Conservation (phyloP, 2,329 filamentous ascomycete genomes). For the Paramyrothecium roridum region DNA sequence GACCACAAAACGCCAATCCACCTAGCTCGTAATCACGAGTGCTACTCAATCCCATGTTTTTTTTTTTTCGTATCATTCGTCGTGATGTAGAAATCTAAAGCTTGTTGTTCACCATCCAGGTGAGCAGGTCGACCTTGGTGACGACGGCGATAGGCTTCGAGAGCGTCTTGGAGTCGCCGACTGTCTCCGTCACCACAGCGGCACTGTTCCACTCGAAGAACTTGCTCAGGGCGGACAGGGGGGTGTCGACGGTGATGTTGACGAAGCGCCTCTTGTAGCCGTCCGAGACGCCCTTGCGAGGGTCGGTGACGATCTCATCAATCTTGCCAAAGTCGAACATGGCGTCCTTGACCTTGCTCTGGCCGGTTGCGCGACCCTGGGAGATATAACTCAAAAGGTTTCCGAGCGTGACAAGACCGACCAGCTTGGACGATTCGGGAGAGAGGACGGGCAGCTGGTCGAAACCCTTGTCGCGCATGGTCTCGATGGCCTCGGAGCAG, state of each 20-base stretch:
- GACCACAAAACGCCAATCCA: not conserved
- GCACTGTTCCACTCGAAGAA: constrained; percentile 99
- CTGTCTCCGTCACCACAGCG: constrained; percentile 83
- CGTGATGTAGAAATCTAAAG: constrained; percentile 16
- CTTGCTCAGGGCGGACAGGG: constrained; percentile 75
- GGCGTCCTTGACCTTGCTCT: constrained; percentile 75
- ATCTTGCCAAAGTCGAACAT: constrained; percentile 96
- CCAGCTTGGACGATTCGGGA: constrained; percentile 66
- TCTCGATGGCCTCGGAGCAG: constrained; percentile 89
- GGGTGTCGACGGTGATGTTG: constrained; percentile 90
- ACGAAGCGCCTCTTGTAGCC: constrained; percentile 70
- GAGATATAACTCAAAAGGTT: constrained; percentile 92
- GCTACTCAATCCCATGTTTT: constrained; percentile 22
- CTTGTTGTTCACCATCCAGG: constrained; percentile 77
- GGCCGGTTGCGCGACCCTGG: constrained; percentile 71
- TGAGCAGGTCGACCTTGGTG: constrained; percentile 93
- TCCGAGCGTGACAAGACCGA: constrained; percentile 90
- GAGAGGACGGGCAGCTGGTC: constrained; percentile 92
- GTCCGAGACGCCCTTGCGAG: constrained; percentile 56
- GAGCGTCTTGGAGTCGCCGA: constrained; percentile 49
- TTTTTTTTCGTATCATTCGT: constrained; percentile 6
- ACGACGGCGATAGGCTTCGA: constrained; percentile 84
- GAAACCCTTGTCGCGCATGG: constrained; percentile 97
- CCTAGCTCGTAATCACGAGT: constrained; percentile 6
- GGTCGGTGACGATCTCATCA: constrained; percentile 87